Evolutionary conservation across 1,284 basidiomycete species (phyloP).

Genomic region (Melampsora abietis-canadensis): DNA sequence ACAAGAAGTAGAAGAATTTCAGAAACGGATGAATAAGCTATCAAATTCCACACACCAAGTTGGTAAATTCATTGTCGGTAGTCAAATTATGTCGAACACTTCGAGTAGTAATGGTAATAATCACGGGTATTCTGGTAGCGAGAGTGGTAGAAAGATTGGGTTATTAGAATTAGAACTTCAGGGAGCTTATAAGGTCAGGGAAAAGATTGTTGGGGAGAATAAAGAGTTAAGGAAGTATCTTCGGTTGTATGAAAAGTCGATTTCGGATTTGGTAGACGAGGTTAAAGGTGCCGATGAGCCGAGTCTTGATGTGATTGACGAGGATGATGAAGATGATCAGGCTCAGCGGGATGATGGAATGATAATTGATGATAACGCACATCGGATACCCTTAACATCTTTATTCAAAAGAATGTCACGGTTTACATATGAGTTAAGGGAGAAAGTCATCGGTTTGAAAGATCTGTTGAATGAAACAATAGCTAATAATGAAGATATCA

Average conservation of each 20-base stretch:
- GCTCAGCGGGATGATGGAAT: background rate
- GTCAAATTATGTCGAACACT: slow-evolving; percentile 7
- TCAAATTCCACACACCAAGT: background rate
- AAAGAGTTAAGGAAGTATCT: slow-evolving; percentile 16
- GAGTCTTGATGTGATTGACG: background rate
- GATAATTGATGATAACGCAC: no score
- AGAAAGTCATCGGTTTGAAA: slow-evolving; percentile 13
- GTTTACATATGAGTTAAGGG: slow-evolving; percentile 18
- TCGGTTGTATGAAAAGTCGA: slow-evolving; percentile 21
- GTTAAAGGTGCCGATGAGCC: background rate
- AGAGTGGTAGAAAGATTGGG: slow-evolving; percentile 6
- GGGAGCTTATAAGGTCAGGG: background rate
- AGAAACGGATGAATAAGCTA: slow-evolving; percentile 19
- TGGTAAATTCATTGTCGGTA: background rate
- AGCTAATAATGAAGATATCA: slow-evolving; percentile 10
- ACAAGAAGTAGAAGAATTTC: slow-evolving; percentile 24
- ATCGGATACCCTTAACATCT: slow-evolving; percentile 5
- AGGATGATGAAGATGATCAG: slow-evolving; percentile 3
- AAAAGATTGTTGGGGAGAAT: slow-evolving; percentile 13
- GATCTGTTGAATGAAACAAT: slow-evolving; percentile 14
- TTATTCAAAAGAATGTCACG: slow-evolving; percentile 21
- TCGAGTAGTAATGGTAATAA: background rate
- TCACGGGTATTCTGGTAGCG: background rate
- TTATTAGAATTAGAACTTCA: slow-evolving; percentile 34
- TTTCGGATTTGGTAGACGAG: slow-evolving; percentile 22